Evolutionary conservation across 2,329 filamentous ascomycete genomes (phyloP).

Genomic region (Aspergillus hiratsukae): DNA sequence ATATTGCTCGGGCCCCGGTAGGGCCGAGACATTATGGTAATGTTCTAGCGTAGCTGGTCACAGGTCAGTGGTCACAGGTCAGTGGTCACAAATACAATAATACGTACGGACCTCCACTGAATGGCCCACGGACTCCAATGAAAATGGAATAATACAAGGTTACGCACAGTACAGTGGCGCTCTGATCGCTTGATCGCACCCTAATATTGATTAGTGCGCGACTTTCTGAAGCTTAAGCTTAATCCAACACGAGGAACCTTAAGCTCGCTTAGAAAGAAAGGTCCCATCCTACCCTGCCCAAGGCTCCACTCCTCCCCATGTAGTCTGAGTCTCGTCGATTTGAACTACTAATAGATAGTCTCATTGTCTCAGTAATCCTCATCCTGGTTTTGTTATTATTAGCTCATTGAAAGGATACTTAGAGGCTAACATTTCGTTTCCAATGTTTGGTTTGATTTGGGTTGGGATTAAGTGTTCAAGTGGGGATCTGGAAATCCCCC

Average conservation of each 20-base stretch:
- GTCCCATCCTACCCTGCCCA: conserved; percentile 13
- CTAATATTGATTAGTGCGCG: conserved; percentile 30
- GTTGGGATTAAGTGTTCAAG: neutral
- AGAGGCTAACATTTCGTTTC: too few species aligned
- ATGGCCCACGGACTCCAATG: neutral
- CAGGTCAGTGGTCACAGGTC: too few species aligned
- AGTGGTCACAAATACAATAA: neutral
- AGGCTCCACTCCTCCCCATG: conserved; percentile 8
- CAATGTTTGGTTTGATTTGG: neutral
- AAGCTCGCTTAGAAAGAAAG: conserved; percentile 31
- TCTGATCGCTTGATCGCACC: conserved; percentile 27
- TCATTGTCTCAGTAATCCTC: neutral
- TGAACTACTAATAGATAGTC: neutral
- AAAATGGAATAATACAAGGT: conserved; percentile 12
- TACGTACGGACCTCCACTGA: neutral
- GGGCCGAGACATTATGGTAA: neutral
- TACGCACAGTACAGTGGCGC: conserved; percentile 26
- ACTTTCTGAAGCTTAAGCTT: conserved; percentile 41
- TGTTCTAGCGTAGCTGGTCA: neutral
- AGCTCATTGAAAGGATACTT: neutral
- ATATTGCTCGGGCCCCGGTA: neutral
- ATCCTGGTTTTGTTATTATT: neutral
- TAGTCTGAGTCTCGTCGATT: conserved; percentile 3
- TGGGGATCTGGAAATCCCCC: neutral
- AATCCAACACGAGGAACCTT: conserved; percentile 42